Percentiles rank a stretch among this genome's conserved stretches.
These are phyloP conservation scores for Cenchrus purpureus DNA, from an alignment of 176 grass and related monocot genomes.

Conservation along the genomic window DNA sequence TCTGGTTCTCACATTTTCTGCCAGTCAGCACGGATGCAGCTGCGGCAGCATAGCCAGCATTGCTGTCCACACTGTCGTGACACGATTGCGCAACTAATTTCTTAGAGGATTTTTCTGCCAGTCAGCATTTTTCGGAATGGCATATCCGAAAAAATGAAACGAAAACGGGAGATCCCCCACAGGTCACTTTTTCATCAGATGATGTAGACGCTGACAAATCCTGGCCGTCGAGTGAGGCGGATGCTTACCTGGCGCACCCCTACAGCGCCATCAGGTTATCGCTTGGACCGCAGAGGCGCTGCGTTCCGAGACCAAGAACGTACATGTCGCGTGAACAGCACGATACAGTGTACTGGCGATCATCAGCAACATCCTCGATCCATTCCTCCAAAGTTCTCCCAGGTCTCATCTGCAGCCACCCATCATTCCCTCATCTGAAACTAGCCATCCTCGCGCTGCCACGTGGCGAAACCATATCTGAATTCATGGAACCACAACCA, in stretches of 20 bases:
- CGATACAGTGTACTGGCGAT: not conserved
- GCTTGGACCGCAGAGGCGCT: slow-evolving; percentile 12
- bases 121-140: not conserved
- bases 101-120: not conserved
- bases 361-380: slow-evolving; percentile 34
- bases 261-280: slow-evolving; percentile 1
- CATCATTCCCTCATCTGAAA: slow-evolving; percentile 79
- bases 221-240: not conserved
- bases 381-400: not conserved
- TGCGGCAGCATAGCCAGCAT: not conserved
- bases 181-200: not conserved
- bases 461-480: slow-evolving; percentile 83
- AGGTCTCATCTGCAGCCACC: slow-evolving; percentile 35
- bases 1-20: not conserved
- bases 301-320: slow-evolving; percentile 28
- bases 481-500: slow-evolving; percentile 67
- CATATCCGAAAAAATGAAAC: not conserved
- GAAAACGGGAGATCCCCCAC: not conserved
- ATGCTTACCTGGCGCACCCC: slow-evolving; percentile 31
- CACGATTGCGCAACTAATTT: not conserved
- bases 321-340: slow-evolving; percentile 39
- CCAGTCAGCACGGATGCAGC: not conserved
- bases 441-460: slow-evolving; percentile 64
- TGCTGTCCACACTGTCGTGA: not conserved
- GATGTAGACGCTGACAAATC: not conserved